phyloP scores from a whole-genome alignment of 352 stramenopile species.

The Globisporangium cylindrosporum region DNA sequence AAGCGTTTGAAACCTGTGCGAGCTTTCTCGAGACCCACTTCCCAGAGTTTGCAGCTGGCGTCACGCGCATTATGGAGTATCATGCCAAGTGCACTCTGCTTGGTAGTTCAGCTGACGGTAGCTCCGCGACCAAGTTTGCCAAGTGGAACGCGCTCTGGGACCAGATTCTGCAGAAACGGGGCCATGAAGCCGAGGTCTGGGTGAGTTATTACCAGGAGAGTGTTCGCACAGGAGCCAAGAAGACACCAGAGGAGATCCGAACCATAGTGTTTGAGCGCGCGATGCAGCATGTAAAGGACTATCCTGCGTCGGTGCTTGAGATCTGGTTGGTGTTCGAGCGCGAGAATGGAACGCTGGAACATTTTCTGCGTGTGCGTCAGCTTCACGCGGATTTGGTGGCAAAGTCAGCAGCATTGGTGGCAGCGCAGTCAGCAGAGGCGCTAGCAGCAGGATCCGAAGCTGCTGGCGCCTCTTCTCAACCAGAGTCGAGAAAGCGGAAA shows the following conservation, averaged over 20 bases:
- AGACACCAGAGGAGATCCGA: slow-evolving; percentile 25
- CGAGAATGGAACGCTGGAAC: slow-evolving; percentile 39
- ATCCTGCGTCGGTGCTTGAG: slow-evolving; percentile 31
- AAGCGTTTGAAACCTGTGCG: slow-evolving; percentile 31
- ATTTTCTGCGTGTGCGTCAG: slow-evolving; percentile 31
- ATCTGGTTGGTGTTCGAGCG: slow-evolving; percentile 51
- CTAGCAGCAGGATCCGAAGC: slow-evolving; percentile 21
- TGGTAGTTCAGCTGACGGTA: not conserved
- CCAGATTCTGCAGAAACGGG: slow-evolving; percentile 23
- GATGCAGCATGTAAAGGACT: slow-evolving; percentile 32
- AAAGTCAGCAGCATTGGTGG: not conserved
- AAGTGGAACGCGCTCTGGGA: slow-evolving; percentile 38
- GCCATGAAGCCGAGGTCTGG: slow-evolving; percentile 34
- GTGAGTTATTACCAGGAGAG: slow-evolving; percentile 45
- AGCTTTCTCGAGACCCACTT: slow-evolving; percentile 35
- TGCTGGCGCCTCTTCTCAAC: not conserved
- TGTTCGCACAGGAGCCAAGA: slow-evolving; percentile 18
- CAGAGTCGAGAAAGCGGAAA: slow-evolving; percentile 20
- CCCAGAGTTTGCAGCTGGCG: slow-evolving; percentile 30
- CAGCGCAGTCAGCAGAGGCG: not conserved
- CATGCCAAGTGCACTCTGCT: slow-evolving; percentile 44
- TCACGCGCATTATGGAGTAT: slow-evolving; percentile 40
- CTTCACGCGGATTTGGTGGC: slow-evolving; percentile 26
- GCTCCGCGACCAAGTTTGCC: slow-evolving; percentile 6
- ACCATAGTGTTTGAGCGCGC: slow-evolving; percentile 38